Evolutionary conservation across 495 filamentous ascomycete genomes (phyloP), one percentile per base, ranked within the genome.

Genomic region (Pseudoneurospora amorphoporcata): DNA sequence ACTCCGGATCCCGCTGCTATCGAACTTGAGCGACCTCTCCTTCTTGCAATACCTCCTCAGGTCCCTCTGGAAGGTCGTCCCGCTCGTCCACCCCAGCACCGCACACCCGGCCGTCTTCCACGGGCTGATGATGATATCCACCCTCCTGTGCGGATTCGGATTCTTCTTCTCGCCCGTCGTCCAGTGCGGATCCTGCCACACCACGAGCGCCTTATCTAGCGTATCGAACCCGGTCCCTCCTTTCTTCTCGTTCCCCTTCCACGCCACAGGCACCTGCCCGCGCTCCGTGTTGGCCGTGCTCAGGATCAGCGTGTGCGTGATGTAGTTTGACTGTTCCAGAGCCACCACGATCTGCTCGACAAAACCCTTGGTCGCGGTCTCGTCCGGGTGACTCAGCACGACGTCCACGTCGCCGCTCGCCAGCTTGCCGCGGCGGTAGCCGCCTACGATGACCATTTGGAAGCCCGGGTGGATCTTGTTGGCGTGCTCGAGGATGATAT

Each of bases 121-220:
- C 1, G 94, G 94, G 19, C 89, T 89, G 72, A 98, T 86, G 77
- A 99, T 97, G 73, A 99, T 97, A 77, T 98, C 95, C 8, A 99
- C 94, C 19, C 94, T 86, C 23, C 94, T 88, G 76, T 97, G 94
- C 6, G 85, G 85, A 76, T 95, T 94, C 0, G 89, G 87, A 72
- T 95, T 94, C 71, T 87, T 87, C 5, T 68, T 73, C 39, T 75
- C 78, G 42, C 78, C 77, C 0, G 78, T 80, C 37, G 81, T 78
- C 53, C 86, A 92, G 6, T 80, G n/a, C 0, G 91, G 90, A 75
- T 94, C 88, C 77, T 96, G 95, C 95, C 95, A 99, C 1, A 98
- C 93, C 0, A 98, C 89, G 58, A 98, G 82, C 8, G 93, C 93
- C 79, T 98, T 97, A 79, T 98, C 94, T 2, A 99, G 84, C 0